Conservation (phyloP, 164 flowering plant genomes). For the Vitis amurensis region DNA sequence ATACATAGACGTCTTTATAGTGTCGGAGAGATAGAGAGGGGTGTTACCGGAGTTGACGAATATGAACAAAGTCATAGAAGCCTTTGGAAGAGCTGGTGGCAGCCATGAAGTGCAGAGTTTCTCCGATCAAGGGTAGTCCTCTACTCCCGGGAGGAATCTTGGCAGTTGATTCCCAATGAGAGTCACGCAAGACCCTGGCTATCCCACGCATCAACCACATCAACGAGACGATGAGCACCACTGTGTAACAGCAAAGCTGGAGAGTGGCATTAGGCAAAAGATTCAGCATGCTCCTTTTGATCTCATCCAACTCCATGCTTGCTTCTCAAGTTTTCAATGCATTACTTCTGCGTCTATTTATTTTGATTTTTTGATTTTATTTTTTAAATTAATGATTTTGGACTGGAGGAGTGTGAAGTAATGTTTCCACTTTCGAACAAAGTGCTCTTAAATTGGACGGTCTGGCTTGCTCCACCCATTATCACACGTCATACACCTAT, state of each 20-base stretch:
- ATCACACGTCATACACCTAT: too few species aligned
- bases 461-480: too few species aligned
- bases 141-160: constrained; percentile 46
- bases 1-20: too few species aligned
- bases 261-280: background rate
- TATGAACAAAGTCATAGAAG: constrained; percentile 46
- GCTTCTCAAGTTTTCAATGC: too few species aligned
- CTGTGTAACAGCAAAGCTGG: constrained; percentile 1
- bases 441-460: too few species aligned
- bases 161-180: background rate
- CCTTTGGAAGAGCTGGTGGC: constrained; percentile 45
- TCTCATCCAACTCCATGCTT: background rate
- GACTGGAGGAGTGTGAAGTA: too few species aligned
- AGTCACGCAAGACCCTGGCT: background rate
- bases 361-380: too few species aligned
- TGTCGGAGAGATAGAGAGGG: too few species aligned
- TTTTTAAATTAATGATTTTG: too few species aligned
- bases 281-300: background rate
- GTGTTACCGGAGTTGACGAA: constrained; percentile 27
- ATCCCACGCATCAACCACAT: background rate
- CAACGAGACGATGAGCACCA: constrained; percentile 4
- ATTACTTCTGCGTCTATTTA: too few species aligned
- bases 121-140: constrained; percentile 63
- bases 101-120: constrained; percentile 50
- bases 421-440: too few species aligned